These are phyloP conservation scores for Diversispora epigaea DNA, from an alignment of 192 early-diverging fungal genomes.

Conservation along the genomic window DNA sequence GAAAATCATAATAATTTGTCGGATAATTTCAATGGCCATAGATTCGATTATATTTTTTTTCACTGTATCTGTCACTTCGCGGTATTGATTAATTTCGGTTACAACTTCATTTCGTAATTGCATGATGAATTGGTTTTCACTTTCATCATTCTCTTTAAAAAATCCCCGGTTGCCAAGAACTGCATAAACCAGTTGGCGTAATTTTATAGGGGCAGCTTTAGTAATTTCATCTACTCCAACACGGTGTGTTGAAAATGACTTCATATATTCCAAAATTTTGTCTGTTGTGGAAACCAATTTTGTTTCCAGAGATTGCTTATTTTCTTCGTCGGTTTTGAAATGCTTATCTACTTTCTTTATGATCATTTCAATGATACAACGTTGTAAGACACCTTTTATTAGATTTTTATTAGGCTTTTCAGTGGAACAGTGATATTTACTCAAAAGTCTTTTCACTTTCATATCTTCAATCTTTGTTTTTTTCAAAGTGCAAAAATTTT, in stretches of 20 bases:
- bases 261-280: not conserved
- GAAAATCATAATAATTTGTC: too few species aligned
- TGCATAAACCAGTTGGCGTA: too few species aligned
- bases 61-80: not conserved
- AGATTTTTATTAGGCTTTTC: not conserved
- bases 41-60: not conserved
- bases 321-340: not conserved
- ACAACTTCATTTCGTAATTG: not conserved
- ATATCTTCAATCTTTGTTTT: not conserved
- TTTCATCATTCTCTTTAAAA: too few species aligned
- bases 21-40: not conserved
- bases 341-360: not conserved
- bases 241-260: not conserved
- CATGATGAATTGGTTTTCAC: too few species aligned
- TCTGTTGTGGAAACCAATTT: not conserved
- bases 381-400: conserved; percentile 2
- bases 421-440: not conserved
- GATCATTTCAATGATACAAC: not conserved
- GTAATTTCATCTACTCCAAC: not conserved
- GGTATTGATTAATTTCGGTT: not conserved
- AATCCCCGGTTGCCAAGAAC: too few species aligned
- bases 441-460: not conserved
- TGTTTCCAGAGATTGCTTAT: conserved; percentile 1
- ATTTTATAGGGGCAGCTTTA: too few species aligned
- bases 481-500: not conserved